Conservation (phyloP, 108 stramenopile genomes). For the Pseudonitzschia multiseries region DNA sequence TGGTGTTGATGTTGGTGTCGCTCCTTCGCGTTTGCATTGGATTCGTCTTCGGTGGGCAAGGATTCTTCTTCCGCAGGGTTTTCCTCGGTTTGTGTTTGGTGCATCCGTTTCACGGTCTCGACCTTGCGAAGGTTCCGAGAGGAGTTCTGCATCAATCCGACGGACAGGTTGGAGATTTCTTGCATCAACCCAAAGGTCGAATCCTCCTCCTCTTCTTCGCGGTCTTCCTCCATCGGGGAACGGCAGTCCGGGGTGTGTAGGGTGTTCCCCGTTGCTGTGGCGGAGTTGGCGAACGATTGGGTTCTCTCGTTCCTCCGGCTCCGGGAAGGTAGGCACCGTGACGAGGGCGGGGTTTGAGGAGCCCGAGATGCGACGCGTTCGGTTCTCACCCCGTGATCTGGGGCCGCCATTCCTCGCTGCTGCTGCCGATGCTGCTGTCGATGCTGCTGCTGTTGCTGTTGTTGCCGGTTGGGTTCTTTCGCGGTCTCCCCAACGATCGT, state of each 20-base stretch:
- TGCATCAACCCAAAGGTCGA: not conserved
- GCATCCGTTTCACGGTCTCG: not conserved
- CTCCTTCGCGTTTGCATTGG: too few species aligned
- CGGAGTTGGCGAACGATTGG: not conserved
- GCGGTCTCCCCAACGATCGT: not conserved
- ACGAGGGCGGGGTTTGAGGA: conserved; percentile 2
- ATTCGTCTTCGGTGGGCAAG: too few species aligned
- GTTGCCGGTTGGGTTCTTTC: not conserved
- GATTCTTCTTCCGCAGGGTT: too few species aligned
- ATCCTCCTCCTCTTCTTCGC: not conserved
- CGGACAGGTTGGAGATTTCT: conserved; percentile 2
- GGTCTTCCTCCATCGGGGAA: not conserved
- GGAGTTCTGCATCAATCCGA: conserved; percentile 2
- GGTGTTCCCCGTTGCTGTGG: too few species aligned
- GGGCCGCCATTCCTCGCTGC: not conserved
- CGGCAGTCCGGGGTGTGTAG: not conserved
- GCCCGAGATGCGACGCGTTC: not conserved
- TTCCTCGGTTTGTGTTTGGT: not conserved
- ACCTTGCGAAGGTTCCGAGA: conserved; percentile 8
- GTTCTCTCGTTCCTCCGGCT: not conserved
- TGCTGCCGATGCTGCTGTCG: not conserved
- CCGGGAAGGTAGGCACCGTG: not conserved
- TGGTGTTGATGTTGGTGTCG: too few species aligned
- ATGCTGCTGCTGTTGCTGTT: not conserved
- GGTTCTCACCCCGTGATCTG: not conserved